Base-by-base conservation (phyloP, 768 basidiomycete species). In the Rhizopogon salebrosus region DNA sequence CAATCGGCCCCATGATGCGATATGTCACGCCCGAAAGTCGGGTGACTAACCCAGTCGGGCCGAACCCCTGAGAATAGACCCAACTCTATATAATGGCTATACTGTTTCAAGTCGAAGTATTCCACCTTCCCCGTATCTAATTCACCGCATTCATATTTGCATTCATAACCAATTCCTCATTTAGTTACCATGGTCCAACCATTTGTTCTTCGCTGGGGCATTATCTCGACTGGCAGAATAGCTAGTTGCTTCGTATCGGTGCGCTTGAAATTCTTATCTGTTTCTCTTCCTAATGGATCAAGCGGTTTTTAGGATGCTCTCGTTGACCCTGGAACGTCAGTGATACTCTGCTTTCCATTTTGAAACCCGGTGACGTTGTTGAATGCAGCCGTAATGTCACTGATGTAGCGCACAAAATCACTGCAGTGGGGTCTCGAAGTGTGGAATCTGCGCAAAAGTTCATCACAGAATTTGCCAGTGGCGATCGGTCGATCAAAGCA, bases 201-300 rank as follows among this genome's bases (percentile, higher is more conserved):
- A 1, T 69, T 75, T 42, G 72, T 71, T 16, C 67, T 92, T 50
- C 81, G 81, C 51, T 93, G 92, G 92, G 92, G 92, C 16, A 89
- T 94, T 57, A 86, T 95, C 56, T 89, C 90, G 11, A 92, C 91
- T 1, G 90, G 89, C 27, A 63, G 65, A 18, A 94, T 93, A 53
- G 83, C 90, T 8, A 72, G 72, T 27, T 67, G 64, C 10, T 94
- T 93, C 64, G 78, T 83, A 10, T 81, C 80, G 74, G 90, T 87
- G 54, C 53, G 70, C 35, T 39, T 41, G 13, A 11, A 18, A 16
- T 55, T 11, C 37, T 23, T 8, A 39, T 8, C 0, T 13, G 2
- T 18, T 10, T 13, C 24, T 48, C 20, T 11, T 55, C 51, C 20
- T 57, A 14, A 54, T 35, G 41, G 24, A 22, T n/a, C 52, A 52